phyloP scores from a whole-genome alignment of 805 yeast genomes.

The Candida lessepsii region DNA sequence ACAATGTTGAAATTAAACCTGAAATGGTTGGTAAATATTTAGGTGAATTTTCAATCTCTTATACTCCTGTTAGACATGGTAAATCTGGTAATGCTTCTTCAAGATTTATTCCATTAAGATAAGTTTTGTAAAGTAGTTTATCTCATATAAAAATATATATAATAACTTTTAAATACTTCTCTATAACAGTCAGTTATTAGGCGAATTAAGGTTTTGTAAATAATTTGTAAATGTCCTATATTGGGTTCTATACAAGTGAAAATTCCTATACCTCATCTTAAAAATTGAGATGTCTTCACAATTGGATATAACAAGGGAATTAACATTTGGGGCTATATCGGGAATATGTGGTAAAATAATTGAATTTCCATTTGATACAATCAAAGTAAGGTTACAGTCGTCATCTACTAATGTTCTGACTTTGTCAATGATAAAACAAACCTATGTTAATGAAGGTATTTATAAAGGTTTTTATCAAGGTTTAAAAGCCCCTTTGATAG shows the following conservation, averaged over 20 bases:
- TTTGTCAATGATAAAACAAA: conserved; percentile 59
- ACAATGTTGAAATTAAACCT: conserved; percentile 97
- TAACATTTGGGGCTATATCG: conserved; percentile 54
- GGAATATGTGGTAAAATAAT: conserved; percentile 83
- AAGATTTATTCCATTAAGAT: conserved; percentile 71
- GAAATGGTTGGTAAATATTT: conserved; percentile 99
- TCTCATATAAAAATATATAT: conserved; percentile 15
- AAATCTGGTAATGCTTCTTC: conserved; percentile 85
- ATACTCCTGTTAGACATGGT: conserved; percentile 99
- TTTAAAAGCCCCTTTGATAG: conserved; percentile 74
- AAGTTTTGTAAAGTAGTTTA: conserved; percentile 15
- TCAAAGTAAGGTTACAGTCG: conserved; percentile 83
- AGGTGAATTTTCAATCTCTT: conserved; percentile 99
- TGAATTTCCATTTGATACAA: conserved; percentile 91
- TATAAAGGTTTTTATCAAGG: conserved; percentile 77
- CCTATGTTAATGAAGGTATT: conserved; percentile 66
- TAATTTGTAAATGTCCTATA: not conserved
- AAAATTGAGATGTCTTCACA: not conserved
- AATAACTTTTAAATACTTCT: conserved; percentile 4
- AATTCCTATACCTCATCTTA: not conserved
- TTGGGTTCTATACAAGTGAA: no score
- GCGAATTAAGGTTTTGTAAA: conserved; percentile 2
- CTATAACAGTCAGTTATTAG: conserved; percentile 5
- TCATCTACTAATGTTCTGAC: conserved; percentile 43
- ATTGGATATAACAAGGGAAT: conserved; percentile 34